phyloP scores from a whole-genome alignment of 1,284 basidiomycete genomes.

The Sanghuangporus sanghuang region DNA sequence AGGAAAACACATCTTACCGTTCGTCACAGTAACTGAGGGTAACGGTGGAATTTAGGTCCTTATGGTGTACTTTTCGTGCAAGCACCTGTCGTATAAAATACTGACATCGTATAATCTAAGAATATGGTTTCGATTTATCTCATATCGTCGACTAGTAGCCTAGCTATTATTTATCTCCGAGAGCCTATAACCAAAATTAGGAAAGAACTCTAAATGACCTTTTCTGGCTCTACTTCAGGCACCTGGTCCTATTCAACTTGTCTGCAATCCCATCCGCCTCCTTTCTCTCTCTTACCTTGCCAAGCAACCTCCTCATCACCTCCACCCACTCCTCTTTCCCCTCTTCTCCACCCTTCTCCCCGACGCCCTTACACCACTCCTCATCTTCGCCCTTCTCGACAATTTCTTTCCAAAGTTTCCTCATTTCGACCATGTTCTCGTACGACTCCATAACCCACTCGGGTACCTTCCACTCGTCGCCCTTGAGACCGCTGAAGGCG shows the following conservation, averaged over 20 bases:
- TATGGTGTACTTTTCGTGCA: too few relatives aligned
- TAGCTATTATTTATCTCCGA: too few relatives aligned
- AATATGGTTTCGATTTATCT: too few relatives aligned
- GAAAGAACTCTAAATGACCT: not conserved
- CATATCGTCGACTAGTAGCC: too few relatives aligned
- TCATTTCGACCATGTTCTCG: constrained; percentile 41
- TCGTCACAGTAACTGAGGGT: too few relatives aligned
- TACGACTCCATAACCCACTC: constrained; percentile 59
- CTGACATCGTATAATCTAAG: too few relatives aligned
- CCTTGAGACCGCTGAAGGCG: constrained; percentile 36
- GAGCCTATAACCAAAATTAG: too few relatives aligned
- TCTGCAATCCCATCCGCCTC: not conserved
- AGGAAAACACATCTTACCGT: too few relatives aligned
- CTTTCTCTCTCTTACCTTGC: not conserved
- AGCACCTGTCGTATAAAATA: too few relatives aligned
- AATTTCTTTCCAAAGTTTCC: constrained; percentile 53
- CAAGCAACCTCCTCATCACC: constrained; percentile 36
- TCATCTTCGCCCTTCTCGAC: constrained; percentile 46
- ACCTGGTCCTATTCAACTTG: not conserved
- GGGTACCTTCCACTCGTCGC: constrained; percentile 33
- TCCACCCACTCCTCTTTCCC: constrained; percentile 71
- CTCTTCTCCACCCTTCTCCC: constrained; percentile 46
- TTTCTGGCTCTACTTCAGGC: not conserved
- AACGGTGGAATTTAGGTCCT: too few relatives aligned
- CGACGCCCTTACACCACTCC: constrained; percentile 57